These are phyloP conservation scores for Borovskyia barvae DNA, from an alignment of 208 protist genomes.

Conservation along the genomic window DNA sequence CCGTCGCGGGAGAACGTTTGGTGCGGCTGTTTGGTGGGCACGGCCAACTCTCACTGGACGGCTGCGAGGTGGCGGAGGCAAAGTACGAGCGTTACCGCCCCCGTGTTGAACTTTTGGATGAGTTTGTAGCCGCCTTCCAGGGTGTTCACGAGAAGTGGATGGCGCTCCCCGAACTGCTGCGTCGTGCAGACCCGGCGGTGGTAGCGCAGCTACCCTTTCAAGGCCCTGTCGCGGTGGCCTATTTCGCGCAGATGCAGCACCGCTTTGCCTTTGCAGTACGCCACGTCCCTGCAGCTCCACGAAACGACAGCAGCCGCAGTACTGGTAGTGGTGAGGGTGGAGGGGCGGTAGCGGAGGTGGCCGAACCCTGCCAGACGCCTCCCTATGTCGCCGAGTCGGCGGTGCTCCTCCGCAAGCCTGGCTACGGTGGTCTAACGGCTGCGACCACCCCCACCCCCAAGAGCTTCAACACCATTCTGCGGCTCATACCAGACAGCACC, in stretches of 20 bases:
- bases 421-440: slow-evolving; percentile 56
- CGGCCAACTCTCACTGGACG: slow-evolving; percentile 53
- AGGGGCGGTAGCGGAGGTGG: background rate
- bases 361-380: background rate
- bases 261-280: slow-evolving; percentile 77
- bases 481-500: slow-evolving; percentile 45
- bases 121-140: slow-evolving; percentile 57
- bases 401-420: slow-evolving; percentile 62
- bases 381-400: slow-evolving; percentile 21
- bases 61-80: slow-evolving; percentile 59
- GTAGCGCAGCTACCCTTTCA: slow-evolving; percentile 56
- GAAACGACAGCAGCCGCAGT: too few relatives aligned
- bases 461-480: slow-evolving; percentile 49
- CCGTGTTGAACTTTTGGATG: slow-evolving; percentile 21
- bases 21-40: slow-evolving; percentile 81
- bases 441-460: slow-evolving; percentile 80
- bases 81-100: slow-evolving; percentile 54
- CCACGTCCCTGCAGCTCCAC: background rate
- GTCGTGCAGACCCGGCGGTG: slow-evolving; percentile 42
- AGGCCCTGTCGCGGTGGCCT: slow-evolving; percentile 68
- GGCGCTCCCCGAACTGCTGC: slow-evolving; percentile 69
- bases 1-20: slow-evolving; percentile 45
- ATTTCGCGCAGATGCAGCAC: slow-evolving; percentile 92
- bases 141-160: slow-evolving; percentile 72
- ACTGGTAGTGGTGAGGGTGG: too few relatives aligned